Evolutionary conservation across 805 yeast species (phyloP).

Genomic region (Pichia phayaonensis): DNA sequence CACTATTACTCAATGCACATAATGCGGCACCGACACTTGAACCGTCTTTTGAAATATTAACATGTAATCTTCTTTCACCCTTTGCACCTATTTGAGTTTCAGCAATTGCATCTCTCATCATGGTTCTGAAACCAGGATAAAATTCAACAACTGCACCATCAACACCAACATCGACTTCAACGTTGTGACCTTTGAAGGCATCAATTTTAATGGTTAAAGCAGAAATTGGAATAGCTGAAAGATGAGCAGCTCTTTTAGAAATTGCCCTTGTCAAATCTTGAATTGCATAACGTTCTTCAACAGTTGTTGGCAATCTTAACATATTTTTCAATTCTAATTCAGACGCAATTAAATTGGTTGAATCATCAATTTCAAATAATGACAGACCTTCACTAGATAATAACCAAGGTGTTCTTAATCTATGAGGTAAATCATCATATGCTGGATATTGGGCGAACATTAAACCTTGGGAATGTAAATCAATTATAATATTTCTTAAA

Average conservation of each 20-base stretch:
- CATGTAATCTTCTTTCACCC: slow-evolving; percentile 63
- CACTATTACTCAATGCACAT: slow-evolving; percentile 49
- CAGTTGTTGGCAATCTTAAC: slow-evolving; percentile 60
- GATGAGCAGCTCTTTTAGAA: slow-evolving; percentile 80
- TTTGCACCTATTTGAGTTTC: slow-evolving; percentile 65
- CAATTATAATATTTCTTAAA: slow-evolving; percentile 64
- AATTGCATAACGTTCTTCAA: slow-evolving; percentile 65
- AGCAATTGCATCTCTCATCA: slow-evolving; percentile 71
- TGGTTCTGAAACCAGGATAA: slow-evolving; percentile 82
- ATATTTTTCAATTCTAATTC: slow-evolving; percentile 59
- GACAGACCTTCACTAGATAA: slow-evolving; percentile 81
- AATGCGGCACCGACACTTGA: slow-evolving; percentile 97
- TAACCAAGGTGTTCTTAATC: slow-evolving; percentile 69
- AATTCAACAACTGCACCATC: slow-evolving; percentile 93
- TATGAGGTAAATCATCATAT: slow-evolving; percentile 44
- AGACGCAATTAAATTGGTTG: slow-evolving; percentile 63
- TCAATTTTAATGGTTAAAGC: slow-evolving; percentile 64
- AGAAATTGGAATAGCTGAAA: slow-evolving; percentile 85
- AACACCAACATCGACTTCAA: slow-evolving; percentile 83
- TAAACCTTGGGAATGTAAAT: slow-evolving; percentile 50
- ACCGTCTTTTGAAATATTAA: slow-evolving; percentile 88
- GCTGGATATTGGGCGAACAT: slow-evolving; percentile 48
- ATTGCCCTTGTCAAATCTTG: slow-evolving; percentile 72
- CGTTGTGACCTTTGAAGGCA: slow-evolving; percentile 57
- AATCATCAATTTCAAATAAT: slow-evolving; percentile 75